These are phyloP conservation scores for Penicillium canariense DNA, from an alignment of 495 filamentous ascomycete genomes.

Conservation along the genomic window DNA sequence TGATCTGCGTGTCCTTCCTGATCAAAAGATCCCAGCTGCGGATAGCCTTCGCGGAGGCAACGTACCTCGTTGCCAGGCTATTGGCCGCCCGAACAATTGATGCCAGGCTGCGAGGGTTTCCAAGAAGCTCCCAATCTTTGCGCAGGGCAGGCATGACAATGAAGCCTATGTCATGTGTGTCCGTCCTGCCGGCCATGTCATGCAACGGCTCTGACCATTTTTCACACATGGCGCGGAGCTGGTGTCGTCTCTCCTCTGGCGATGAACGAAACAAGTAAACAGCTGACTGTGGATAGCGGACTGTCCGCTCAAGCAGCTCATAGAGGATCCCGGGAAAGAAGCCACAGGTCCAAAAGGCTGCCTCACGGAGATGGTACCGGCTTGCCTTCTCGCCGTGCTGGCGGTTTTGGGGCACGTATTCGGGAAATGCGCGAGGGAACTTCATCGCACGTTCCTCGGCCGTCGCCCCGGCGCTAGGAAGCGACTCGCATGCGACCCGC, in stretches of 20 bases:
- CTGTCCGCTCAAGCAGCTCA: conserved; percentile 3
- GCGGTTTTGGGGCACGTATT: conserved; percentile 1
- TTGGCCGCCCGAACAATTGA: conserved; percentile 31
- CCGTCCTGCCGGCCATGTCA: conserved; percentile 22
- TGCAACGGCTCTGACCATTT: conserved; percentile 17
- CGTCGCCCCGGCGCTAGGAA: conserved; percentile 1
- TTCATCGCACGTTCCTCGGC: conserved; percentile 2
- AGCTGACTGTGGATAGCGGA: background rate
- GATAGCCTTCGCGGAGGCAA: conserved; percentile 33
- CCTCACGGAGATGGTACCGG: conserved; percentile 10
- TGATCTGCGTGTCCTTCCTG: background rate
- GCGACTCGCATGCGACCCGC: conserved; percentile 4
- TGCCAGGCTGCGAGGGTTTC: conserved; percentile 19
- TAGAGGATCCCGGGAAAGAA: conserved; percentile 37
- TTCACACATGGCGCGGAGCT: conserved; percentile 6
- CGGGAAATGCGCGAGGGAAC: conserved; percentile 3
- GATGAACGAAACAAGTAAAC: background rate
- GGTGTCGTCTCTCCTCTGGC: background rate
- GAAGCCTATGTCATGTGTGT: conserved; percentile 48
- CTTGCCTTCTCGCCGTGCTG: background rate
- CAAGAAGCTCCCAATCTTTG: conserved; percentile 33
- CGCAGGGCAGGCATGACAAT: conserved; percentile 32
- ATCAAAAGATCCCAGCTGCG: conserved; percentile 33
- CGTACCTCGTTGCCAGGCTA: conserved; percentile 36
- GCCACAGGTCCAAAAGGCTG: conserved; percentile 44